These are phyloP conservation scores for Pelargonium fulgidum DNA, from an alignment of 441 rosid genomes.

Conservation along the genomic window DNA sequence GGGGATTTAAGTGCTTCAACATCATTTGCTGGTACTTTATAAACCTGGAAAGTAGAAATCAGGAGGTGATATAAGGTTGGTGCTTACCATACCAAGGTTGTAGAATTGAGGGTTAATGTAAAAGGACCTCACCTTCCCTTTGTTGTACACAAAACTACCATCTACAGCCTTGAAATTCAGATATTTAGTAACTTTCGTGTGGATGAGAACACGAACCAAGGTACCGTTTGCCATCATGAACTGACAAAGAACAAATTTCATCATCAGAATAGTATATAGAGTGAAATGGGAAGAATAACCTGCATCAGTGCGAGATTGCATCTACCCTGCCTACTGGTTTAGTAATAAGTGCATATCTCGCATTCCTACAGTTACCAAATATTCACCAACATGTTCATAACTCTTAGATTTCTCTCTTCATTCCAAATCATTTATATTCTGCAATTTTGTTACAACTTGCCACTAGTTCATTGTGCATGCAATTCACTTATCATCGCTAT, in stretches of 20 bases:
- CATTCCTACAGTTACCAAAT: no score
- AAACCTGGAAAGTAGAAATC: slow-evolving; percentile 30
- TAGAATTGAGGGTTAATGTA: background rate
- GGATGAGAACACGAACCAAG: slow-evolving; percentile 57
- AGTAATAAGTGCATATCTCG: no score
- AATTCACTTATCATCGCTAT: no score
- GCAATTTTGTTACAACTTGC: no score
- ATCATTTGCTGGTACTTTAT: slow-evolving; percentile 69
- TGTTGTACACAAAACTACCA: slow-evolving; percentile 66
- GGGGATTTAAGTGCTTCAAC: slow-evolving; percentile 69
- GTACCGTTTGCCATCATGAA: slow-evolving; percentile 66
- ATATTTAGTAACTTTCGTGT: slow-evolving; percentile 65
- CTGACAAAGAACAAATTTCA: slow-evolving; percentile 24
- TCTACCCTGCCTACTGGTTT: background rate
- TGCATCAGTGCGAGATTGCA: background rate
- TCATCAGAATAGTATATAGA: background rate
- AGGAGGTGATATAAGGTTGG: background rate
- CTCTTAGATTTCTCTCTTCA: no score
- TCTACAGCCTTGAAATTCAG: slow-evolving; percentile 71
- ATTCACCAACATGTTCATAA: no score
- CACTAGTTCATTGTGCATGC: no score
- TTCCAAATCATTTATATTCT: no score
- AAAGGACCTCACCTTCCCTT: slow-evolving; percentile 45
- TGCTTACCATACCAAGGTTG: background rate
- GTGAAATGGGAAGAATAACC: background rate